A percentile compares a stretch with the other conserved stretches of the same genome.
These are phyloP conservation scores for Cylindrodendrum hubeiense DNA, from an alignment of 2,329 filamentous ascomycete genomes.

Conservation along the genomic window DNA sequence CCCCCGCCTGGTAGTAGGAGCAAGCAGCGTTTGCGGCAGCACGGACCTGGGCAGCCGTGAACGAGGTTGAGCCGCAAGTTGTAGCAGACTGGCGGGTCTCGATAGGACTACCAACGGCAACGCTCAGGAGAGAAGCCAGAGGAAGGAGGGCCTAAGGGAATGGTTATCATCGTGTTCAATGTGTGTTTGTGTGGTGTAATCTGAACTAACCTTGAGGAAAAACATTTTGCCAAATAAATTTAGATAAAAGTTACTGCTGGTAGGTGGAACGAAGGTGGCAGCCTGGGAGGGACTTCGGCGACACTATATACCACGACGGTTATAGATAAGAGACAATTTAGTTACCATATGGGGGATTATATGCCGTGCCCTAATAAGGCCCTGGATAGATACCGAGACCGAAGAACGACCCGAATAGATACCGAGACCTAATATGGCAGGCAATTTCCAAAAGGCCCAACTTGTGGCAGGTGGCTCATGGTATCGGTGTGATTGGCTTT, in stretches of 20 bases:
- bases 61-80: slow-evolving; percentile 47
- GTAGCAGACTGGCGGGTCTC: slow-evolving; percentile 41
- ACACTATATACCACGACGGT: background rate
- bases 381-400: slow-evolving; percentile 22
- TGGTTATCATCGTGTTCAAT: background rate
- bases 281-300: background rate
- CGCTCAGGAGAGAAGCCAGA: slow-evolving; percentile 44
- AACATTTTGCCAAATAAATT: slow-evolving; percentile 31
- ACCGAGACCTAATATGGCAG: slow-evolving; percentile 20
- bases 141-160: slow-evolving; percentile 36
- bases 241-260: background rate
- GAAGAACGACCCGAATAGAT: too few species aligned
- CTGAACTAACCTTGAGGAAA: slow-evolving; percentile 33
- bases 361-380: slow-evolving; percentile 15
- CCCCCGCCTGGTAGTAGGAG: slow-evolving; percentile 35
- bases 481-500: slow-evolving; percentile 27
- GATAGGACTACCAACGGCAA: slow-evolving; percentile 45
- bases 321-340: background rate
- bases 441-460: background rate
- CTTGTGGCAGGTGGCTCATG: slow-evolving; percentile 33
- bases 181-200: background rate
- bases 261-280: background rate
- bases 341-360: slow-evolving; percentile 11
- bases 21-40: slow-evolving; percentile 47
- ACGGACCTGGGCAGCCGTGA: slow-evolving; percentile 44